Conservation (phyloP, 192 early-diverging fungal genomes). For the Entomortierella parvispora region DNA sequence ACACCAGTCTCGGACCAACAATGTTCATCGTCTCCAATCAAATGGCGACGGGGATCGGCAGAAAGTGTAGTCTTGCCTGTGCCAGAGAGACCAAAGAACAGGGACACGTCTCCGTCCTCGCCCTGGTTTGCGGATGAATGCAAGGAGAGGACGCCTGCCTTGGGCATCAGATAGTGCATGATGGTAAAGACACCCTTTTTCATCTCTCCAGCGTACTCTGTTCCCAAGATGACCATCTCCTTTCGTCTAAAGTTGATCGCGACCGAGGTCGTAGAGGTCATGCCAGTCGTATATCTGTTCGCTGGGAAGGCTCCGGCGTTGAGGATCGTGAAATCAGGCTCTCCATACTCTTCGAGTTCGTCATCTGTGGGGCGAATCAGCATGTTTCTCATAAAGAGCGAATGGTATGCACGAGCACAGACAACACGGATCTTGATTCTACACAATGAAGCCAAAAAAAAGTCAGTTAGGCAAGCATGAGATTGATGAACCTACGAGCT, state of each 20-base stretch:
- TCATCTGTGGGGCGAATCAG: slow-evolving; percentile 93
- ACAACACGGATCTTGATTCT: slow-evolving; percentile 98
- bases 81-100: slow-evolving; percentile 98
- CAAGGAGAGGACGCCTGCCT: slow-evolving; percentile 86
- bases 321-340: slow-evolving; percentile 98
- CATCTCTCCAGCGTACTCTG: slow-evolving; percentile 99
- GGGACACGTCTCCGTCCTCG: slow-evolving; percentile 86
- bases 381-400: slow-evolving; percentile 99
- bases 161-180: slow-evolving; percentile 99
- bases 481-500: neutral
- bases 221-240: slow-evolving; percentile 99
- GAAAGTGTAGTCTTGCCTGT: slow-evolving; percentile 99
- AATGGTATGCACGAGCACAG: slow-evolving; percentile 95
- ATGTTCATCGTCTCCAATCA: slow-evolving; percentile 99
- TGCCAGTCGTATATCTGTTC: slow-evolving; percentile 93
- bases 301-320: slow-evolving; percentile 96
- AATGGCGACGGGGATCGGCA: slow-evolving; percentile 89
- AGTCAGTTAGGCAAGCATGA: neutral
- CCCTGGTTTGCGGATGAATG: slow-evolving; percentile 97
- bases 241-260: slow-evolving; percentile 90
- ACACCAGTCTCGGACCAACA: slow-evolving; percentile 97
- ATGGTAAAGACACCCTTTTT: slow-evolving; percentile 99
- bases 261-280: slow-evolving; percentile 95
- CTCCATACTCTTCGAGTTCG: slow-evolving; percentile 92
- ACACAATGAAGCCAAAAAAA: slow-evolving; percentile 13